Evolutionary conservation across 179 eudicot species (phyloP).

Genomic region (Pouteria campechiana): DNA sequence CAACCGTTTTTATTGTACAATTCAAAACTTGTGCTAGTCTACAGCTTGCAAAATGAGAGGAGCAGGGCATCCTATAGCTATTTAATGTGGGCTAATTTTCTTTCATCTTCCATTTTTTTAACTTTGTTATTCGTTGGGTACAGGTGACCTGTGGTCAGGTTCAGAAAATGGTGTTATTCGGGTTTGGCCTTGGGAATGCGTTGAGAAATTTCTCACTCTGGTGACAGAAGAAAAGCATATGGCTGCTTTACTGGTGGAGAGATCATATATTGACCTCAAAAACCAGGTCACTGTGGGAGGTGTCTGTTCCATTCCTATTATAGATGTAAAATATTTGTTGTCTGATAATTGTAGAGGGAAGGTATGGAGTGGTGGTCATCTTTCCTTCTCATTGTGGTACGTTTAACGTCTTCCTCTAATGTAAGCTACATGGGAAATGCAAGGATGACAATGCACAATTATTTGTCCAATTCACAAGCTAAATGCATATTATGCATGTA

Average conservation of each 20-base stretch:
- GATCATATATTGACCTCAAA: constrained; percentile 60
- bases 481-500: too few relatives aligned
- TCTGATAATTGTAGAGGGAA: constrained; percentile 60
- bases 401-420: constrained; percentile 4
- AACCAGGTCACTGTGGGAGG: constrained; percentile 93
- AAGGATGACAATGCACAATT: too few relatives aligned
- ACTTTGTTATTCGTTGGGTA: constrained; percentile 4
- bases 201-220: constrained; percentile 78
- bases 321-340: constrained; percentile 71
- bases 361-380: constrained; percentile 80
- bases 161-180: constrained; percentile 72
- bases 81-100: too few relatives aligned
- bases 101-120: too few relatives aligned
- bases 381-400: constrained; percentile 91
- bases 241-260: constrained; percentile 90
- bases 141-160: constrained; percentile 96
- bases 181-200: constrained; percentile 90
- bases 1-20: too few relatives aligned
- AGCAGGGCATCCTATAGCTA: too few relatives aligned
- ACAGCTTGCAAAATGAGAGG: too few relatives aligned
- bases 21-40: too few relatives aligned
- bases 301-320: constrained; percentile 75
- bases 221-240: constrained; percentile 85
- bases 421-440: too few relatives aligned
- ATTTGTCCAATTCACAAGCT: too few relatives aligned